A percentile compares a stretch with the other conserved stretches of the same genome.
These are phyloP conservation scores for Coemansia sp. DNA, from an alignment of 192 early-diverging fungal genomes.

Conservation along the genomic window DNA sequence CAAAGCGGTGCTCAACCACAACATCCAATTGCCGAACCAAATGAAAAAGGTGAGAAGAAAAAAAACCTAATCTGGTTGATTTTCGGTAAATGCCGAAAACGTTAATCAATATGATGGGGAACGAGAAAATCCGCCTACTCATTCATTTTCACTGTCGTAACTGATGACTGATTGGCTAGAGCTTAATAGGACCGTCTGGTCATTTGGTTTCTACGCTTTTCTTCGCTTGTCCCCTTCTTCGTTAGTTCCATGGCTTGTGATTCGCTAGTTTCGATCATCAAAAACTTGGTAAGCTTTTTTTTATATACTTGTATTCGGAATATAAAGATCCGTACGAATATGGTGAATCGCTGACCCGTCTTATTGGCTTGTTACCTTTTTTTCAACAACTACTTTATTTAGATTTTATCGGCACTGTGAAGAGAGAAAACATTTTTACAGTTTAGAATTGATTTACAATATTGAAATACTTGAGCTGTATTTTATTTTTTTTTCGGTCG, in stretches of 20 bases:
- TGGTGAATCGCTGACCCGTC: not conserved
- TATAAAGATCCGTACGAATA: not conserved
- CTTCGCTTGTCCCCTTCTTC: too few relatives aligned
- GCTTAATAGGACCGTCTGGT: not conserved
- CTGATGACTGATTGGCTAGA: not conserved
- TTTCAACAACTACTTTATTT: not conserved
- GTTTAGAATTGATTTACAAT: not conserved
- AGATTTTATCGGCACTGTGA: not conserved
- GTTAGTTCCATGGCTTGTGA: not conserved
- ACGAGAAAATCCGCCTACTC: too few relatives aligned
- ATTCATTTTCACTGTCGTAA: not conserved
- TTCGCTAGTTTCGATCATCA: not conserved
- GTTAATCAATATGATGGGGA: too few relatives aligned
- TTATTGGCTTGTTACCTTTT: not conserved
- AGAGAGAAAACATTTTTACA: not conserved
- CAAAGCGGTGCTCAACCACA: too few relatives aligned
- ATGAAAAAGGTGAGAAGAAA: too few relatives aligned
- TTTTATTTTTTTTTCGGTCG: not conserved
- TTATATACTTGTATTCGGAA: not conserved
- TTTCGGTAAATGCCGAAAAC: too few relatives aligned
- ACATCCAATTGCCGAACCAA: too few relatives aligned
- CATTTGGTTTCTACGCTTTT: too few relatives aligned
- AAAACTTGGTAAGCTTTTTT: not conserved
- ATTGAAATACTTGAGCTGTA: not conserved
- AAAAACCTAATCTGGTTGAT: too few relatives aligned